Percentiles rank a stretch among this genome's conserved stretches.
Evolutionary conservation across 345 rosid genomes (phyloP).

Genomic region (Erysimum cheiranthoides): DNA sequence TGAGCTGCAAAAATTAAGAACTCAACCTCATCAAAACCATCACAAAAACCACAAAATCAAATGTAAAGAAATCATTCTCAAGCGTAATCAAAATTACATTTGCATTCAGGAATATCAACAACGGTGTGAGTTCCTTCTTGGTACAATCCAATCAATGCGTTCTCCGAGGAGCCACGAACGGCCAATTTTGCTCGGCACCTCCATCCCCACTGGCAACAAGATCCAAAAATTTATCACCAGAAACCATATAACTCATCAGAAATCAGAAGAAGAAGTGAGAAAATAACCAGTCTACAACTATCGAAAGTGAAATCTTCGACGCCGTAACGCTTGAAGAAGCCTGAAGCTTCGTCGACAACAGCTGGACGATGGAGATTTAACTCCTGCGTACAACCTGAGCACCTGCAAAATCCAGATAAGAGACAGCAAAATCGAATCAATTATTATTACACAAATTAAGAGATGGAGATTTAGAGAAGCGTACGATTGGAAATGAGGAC

Average conservation of each 20-base stretch:
- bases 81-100: slow-evolving; percentile 53
- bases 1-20: slow-evolving; percentile 63
- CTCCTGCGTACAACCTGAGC: slow-evolving; percentile 96
- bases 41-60: background rate
- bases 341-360: slow-evolving; percentile 72
- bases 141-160: slow-evolving; percentile 84
- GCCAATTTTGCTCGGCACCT: slow-evolving; percentile 93
- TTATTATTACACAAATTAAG: background rate
- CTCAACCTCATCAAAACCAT: slow-evolving; percentile 16
- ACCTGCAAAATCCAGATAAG: slow-evolving; percentile 52
- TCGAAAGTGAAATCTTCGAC: slow-evolving; percentile 84
- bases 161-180: slow-evolving; percentile 71
- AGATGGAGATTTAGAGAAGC: slow-evolving; percentile 30
- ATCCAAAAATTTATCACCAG: background rate
- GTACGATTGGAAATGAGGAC: slow-evolving; percentile 85
- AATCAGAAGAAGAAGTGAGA: slow-evolving; percentile 1
- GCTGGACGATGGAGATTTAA: slow-evolving; percentile 78
- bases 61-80: background rate
- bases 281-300: slow-evolving; percentile 71
- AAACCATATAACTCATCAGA: slow-evolving; percentile 2
- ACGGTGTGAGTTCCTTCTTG: slow-evolving; percentile 88
- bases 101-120: slow-evolving; percentile 82
- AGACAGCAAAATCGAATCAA: background rate
- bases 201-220: slow-evolving; percentile 81
- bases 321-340: slow-evolving; percentile 69